phyloP scores from a whole-genome alignment of 2,329 filamentous ascomycete species.

The Cercospora janseana region DNA sequence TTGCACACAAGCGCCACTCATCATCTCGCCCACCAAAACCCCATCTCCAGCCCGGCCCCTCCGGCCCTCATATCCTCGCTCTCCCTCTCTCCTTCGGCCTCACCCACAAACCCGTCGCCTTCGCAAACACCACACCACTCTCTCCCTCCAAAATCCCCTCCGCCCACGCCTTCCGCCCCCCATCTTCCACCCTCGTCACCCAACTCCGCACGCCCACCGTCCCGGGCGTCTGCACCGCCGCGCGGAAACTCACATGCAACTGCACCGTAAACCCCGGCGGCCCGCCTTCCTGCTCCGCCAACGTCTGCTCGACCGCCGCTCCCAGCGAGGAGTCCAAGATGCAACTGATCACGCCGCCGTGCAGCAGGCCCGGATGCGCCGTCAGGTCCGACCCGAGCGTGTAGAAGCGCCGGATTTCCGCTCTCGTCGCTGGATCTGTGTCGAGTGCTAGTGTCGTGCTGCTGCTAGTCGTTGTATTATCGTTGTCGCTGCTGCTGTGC shows the following conservation, averaged over 20 bases:
- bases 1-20: too few relatives aligned
- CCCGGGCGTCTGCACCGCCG: slow-evolving; percentile 25
- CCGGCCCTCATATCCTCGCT: not conserved
- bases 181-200: slow-evolving; percentile 23
- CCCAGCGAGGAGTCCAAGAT: slow-evolving; percentile 25
- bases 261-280: slow-evolving; percentile 27
- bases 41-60: too few relatives aligned
- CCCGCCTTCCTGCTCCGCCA: slow-evolving; percentile 12
- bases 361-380: slow-evolving; percentile 25
- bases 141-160: slow-evolving; percentile 25
- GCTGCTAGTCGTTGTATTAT: slow-evolving; percentile 1
- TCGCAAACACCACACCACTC: slow-evolving; percentile 22
- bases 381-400: slow-evolving; percentile 26
- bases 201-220: slow-evolving; percentile 24
- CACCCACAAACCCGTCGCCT: slow-evolving; percentile 28
- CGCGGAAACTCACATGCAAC: slow-evolving; percentile 26
- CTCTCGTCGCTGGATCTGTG: slow-evolving; percentile 16
- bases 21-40: too few relatives aligned
- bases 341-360: slow-evolving; percentile 26
- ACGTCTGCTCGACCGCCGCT: slow-evolving; percentile 18
- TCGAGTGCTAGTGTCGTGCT: too few relatives aligned
- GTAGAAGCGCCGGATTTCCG: slow-evolving; percentile 25
- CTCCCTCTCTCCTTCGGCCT: slow-evolving; percentile 16
- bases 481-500: not conserved
- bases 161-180: slow-evolving; percentile 27